Evolutionary conservation across 2,329 filamentous ascomycete genomes (phyloP), one percentile per base, ranked within the genome.

Genomic region (Bipolaris victoriae): DNA sequence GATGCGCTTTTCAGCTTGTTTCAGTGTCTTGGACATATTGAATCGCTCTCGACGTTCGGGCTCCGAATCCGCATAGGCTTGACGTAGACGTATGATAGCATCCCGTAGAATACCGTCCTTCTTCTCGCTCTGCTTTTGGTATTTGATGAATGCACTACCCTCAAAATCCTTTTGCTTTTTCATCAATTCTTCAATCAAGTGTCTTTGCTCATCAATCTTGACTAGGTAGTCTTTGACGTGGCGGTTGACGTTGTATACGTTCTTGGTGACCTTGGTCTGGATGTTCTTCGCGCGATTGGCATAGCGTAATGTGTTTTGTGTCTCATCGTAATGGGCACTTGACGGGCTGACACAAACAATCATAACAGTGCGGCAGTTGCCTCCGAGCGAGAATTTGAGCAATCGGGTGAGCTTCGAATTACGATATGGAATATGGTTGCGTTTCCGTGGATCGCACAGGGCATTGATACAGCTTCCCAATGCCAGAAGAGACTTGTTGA

Each of bases 301-400:
- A 72, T 99, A 99, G 68, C 96, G 90, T 16, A 99, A 83, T 0
- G 95, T 99, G 77, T 99, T 99, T 71, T 99, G 95, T 0, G 94
- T 97, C 79, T 99, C 95, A 76, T 99, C 95, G 68, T 95, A 99
- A 78, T 99, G 95, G 5, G 91, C 90, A 71, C 95, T 98, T 0
- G 92, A 97, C 1, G 95, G 95, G 67, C 93, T 97, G 52, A 99
- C 91, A 71, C 95, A 99, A 24, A 99, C 95, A 76, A 99, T 98
- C 95, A 99, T 99, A 75, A 99, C 95, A 0, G 95, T 99, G 79
- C 93, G 96, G 83, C 95, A 99, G 77, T 99, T 99, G 3, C 95
- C 95, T 29, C 95, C 95, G 0, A 99, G 86, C 0, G 94, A 97
- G 78, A 99, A 99, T 71, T 99, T 99, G 52, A 99, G 85, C 4